Percentiles rank a stretch among this genome's conserved stretches.
Evolutionary conservation across 768 basidiomycete species (phyloP).

Genomic region (Lactarius trivialis): DNA sequence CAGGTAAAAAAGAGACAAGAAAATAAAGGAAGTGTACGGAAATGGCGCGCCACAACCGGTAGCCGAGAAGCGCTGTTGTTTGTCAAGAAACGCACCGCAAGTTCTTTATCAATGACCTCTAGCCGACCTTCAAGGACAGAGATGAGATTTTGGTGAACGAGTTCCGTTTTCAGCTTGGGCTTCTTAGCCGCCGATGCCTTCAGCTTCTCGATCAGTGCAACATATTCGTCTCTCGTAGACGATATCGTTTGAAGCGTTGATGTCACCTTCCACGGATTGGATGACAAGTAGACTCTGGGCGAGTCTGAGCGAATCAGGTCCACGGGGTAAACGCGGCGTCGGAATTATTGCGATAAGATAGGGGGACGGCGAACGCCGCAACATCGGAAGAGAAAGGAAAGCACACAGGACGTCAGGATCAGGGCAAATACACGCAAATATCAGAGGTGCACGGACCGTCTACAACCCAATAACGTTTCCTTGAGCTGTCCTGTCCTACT

Average conservation of each 20-base stretch:
- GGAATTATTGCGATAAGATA: conserved; percentile 25
- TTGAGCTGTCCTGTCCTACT: conserved; percentile 66
- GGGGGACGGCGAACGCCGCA: conserved; percentile 33
- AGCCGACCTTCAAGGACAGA: conserved; percentile 56
- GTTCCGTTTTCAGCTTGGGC: conserved; percentile 48
- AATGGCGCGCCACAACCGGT: not conserved
- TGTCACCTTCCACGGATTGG: conserved; percentile 86
- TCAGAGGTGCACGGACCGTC: conserved; percentile 68
- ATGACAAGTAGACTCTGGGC: conserved; percentile 74
- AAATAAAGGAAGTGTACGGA: conserved; percentile 5
- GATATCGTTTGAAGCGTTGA: conserved; percentile 68
- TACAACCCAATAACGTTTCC: conserved; percentile 79
- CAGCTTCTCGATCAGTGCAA: conserved; percentile 54
- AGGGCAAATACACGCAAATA: conserved; percentile 73
- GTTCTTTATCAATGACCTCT: conserved; percentile 60
- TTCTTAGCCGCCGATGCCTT: conserved; percentile 44
- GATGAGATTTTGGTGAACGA: conserved; percentile 56
- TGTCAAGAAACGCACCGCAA: conserved; percentile 49
- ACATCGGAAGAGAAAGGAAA: conserved; percentile 38
- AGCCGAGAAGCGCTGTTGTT: not conserved
- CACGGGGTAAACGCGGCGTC: conserved; percentile 20
- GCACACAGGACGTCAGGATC: conserved; percentile 32
- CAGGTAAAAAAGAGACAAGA: not conserved
- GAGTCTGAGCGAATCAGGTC: conserved; percentile 49
- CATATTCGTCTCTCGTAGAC: conserved; percentile 68